Percentiles rank a stretch among this genome's conserved stretches.
phyloP scores from a whole-genome alignment of 2,329 filamentous ascomycete species.

The Phialophora chinensis region DNA sequence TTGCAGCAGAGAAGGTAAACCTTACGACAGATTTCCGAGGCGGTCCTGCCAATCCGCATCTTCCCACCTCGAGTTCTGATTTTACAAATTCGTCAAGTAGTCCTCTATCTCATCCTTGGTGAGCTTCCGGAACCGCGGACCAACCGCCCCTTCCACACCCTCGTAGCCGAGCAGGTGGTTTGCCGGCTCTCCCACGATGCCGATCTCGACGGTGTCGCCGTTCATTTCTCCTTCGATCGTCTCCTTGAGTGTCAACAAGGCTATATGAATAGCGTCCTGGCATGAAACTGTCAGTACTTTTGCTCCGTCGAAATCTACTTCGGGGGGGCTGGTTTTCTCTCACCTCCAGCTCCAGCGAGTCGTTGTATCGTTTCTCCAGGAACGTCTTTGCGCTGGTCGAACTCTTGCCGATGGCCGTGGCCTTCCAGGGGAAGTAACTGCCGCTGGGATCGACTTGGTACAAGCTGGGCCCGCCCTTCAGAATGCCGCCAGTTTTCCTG shows the following conservation, averaged over 20 bases:
- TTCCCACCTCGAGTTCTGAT: neutral
- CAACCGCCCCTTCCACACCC: conserved; percentile 81
- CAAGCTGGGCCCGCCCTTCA: conserved; percentile 94
- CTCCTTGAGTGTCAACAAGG: conserved; percentile 95
- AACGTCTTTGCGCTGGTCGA: conserved; percentile 99
- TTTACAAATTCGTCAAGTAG: conserved; percentile 93
- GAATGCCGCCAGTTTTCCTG: conserved; percentile 90
- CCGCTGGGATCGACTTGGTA: conserved; percentile 99
- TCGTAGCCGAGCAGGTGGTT: conserved; percentile 91
- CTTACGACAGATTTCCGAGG: neutral
- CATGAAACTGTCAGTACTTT: conserved; percentile 18
- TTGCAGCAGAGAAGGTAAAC: neutral
- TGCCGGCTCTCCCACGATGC: conserved; percentile 95
- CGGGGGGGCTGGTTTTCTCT: neutral
- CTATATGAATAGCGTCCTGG: conserved; percentile 92
- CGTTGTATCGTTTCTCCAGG: conserved; percentile 97
- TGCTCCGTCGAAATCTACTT: neutral
- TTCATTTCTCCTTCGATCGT: conserved; percentile 99
- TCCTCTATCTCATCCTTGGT: conserved; percentile 99
- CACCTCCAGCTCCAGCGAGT: conserved; percentile 86
- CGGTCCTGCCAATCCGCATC: too few species aligned
- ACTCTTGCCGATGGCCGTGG: conserved; percentile 97
- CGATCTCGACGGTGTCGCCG: conserved; percentile 97
- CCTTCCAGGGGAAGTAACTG: conserved; percentile 99
- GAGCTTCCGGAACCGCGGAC: conserved; percentile 90